These are phyloP conservation scores for Albophoma yamanashiensis DNA, from an alignment of 2,329 filamentous ascomycete genomes.

Conservation along the genomic window DNA sequence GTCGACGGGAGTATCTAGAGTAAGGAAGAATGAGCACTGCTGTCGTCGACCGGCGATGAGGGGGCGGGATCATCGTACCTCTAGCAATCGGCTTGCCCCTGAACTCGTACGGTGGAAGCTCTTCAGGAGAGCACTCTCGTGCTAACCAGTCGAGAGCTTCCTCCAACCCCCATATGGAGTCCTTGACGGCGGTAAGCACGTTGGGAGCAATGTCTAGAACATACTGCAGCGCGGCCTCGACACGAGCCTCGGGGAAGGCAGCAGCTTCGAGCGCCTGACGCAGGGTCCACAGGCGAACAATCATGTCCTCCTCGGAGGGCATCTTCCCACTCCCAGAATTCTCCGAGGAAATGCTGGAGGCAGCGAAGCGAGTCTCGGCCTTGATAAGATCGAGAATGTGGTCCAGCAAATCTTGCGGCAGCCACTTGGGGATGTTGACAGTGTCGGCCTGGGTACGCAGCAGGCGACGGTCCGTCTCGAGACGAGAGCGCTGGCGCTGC, in stretches of 20 bases:
- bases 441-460: conserved; percentile 68
- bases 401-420: conserved; percentile 68
- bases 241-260: conserved; percentile 54
- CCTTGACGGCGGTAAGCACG: conserved; percentile 44
- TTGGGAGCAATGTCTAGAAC: conserved; percentile 58
- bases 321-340: conserved; percentile 36
- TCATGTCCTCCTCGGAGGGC: conserved; percentile 64
- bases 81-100: conserved; percentile 25
- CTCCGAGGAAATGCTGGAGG: conserved; percentile 38
- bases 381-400: conserved; percentile 65
- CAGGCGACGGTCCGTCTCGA: conserved; percentile 78
- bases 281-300: conserved; percentile 74
- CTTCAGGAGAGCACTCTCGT: conserved; percentile 57
- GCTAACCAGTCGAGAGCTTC: conserved; percentile 87
- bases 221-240: conserved; percentile 54
- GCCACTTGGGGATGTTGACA: conserved; percentile 66
- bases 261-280: conserved; percentile 59
- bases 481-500: conserved; percentile 60
- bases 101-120: conserved; percentile 60
- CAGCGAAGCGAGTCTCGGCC: conserved; percentile 49
- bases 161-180: conserved; percentile 73
- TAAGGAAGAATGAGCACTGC: conserved; percentile 4
- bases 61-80: conserved; percentile 14
- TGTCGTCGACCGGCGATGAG: not conserved
- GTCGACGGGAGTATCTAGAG: conserved; percentile 36